Conservation (phyloP, 2,329 filamentous ascomycete genomes). For the Neospermospora avenae region DNA sequence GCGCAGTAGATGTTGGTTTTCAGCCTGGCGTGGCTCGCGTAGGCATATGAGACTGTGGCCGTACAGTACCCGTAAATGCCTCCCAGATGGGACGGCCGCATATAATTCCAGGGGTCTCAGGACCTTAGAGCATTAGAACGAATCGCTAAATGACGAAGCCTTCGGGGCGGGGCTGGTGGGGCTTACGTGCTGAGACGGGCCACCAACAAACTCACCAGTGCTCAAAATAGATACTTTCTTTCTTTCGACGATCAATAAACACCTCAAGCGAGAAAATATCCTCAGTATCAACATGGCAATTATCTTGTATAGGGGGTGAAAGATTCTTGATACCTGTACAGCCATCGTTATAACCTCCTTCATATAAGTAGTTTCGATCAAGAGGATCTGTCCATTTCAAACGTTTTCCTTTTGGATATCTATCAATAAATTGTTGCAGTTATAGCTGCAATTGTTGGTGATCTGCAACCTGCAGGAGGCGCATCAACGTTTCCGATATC, state of each 20-base stretch:
- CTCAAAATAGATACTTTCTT: background rate
- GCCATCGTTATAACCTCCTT: too few species aligned
- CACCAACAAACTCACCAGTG: background rate
- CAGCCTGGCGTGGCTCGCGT: background rate
- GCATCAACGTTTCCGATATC: background rate
- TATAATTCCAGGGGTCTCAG: constrained; percentile 1
- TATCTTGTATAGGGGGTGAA: background rate
- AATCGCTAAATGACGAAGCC: background rate
- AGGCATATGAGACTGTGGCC: background rate
- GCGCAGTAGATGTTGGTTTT: background rate
- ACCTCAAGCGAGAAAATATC: background rate
- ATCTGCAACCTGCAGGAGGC: background rate
- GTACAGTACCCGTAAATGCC: background rate
- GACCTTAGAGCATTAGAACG: background rate
- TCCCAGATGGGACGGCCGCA: background rate
- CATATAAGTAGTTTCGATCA: too few species aligned
- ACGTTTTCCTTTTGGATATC: too few species aligned
- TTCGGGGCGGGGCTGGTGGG: too few species aligned
- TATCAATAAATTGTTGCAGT: too few species aligned
- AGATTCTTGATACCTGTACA: too few species aligned
- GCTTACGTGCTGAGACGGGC: background rate
- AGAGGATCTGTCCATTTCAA: too few species aligned
- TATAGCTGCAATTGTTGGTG: too few species aligned
- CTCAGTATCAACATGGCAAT: background rate
- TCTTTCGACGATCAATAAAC: background rate